A percentile compares a stretch with the other conserved stretches of the same genome.
phyloP scores from a whole-genome alignment of 495 filamentous ascomycete genomes.

The Lichenothelia convexa region DNA sequence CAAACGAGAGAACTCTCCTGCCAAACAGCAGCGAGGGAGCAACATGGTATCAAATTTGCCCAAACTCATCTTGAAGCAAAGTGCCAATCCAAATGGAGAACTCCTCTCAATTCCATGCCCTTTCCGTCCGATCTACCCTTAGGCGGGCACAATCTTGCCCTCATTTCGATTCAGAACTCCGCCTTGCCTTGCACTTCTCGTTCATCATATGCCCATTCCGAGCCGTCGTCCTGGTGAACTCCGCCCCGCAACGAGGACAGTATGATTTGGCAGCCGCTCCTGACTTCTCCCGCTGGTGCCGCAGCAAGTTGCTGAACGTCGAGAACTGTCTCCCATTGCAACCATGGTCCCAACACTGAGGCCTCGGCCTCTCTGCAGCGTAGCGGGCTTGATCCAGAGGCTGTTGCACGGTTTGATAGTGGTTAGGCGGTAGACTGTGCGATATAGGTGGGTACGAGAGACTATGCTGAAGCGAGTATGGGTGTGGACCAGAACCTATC shows the following conservation, averaged over 20 bases:
- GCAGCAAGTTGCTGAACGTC: constrained; percentile 83
- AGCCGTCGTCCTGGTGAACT: constrained; percentile 82
- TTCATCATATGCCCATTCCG: constrained; percentile 75
- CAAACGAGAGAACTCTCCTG: no score
- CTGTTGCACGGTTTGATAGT: background rate
- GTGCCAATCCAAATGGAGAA: no score
- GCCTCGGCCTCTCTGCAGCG: constrained; percentile 41
- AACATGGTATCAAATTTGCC: no score
- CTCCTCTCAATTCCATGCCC: no score
- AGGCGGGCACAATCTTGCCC: no score
- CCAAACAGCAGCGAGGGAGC: no score
- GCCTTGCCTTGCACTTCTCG: constrained; percentile 68
- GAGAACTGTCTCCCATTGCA: constrained; percentile 90
- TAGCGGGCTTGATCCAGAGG: background rate
- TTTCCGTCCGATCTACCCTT: no score
- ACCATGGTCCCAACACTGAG: constrained; percentile 90
- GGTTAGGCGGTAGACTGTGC: background rate
- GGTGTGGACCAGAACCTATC: no score
- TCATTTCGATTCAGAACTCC: constrained; percentile 16
- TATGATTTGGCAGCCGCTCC: constrained; percentile 71
- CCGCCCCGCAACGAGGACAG: constrained; percentile 74
- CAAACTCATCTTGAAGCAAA: no score
- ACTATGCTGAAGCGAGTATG: background rate
- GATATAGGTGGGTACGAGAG: background rate
- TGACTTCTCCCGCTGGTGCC: constrained; percentile 87